A percentile compares a stretch with the other conserved stretches of the same genome.
Evolutionary conservation across 2,329 filamentous ascomycete genomes (phyloP).

Genomic region (Aureobasidium namibiae): DNA sequence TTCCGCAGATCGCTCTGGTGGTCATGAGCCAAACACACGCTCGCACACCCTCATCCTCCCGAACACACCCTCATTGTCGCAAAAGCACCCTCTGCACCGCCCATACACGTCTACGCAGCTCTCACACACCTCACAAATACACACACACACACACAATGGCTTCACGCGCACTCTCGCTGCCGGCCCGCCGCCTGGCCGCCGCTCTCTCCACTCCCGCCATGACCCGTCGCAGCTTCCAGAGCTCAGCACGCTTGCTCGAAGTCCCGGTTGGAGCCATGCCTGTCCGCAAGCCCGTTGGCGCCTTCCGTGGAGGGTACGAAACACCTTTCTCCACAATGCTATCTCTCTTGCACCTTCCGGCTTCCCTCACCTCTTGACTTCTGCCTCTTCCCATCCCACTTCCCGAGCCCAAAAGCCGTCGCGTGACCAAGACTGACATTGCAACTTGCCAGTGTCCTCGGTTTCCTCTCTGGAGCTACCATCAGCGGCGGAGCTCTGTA

Average conservation of each 20-base stretch:
- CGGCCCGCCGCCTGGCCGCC: constrained; percentile 1
- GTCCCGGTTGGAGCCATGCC: constrained; percentile 34
- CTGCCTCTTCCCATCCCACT: too few species aligned
- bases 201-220: neutral
- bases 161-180: constrained; percentile 1
- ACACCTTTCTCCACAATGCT: neutral
- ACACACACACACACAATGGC: constrained; percentile 2
- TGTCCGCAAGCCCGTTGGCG: constrained; percentile 58
- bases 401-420: neutral
- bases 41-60: neutral
- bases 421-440: constrained; percentile 5
- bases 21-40: neutral
- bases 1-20: neutral
- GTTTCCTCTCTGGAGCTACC: constrained; percentile 80
- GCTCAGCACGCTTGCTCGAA: constrained; percentile 21
- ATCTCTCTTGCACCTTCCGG: neutral
- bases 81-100: neutral
- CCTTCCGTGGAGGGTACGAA: constrained; percentile 63
- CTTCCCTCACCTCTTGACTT: too few species aligned
- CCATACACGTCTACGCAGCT: neutral
- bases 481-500: constrained; percentile 75
- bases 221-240: constrained; percentile 32
- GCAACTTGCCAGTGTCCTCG: constrained; percentile 59
- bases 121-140: neutral
- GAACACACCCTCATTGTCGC: neutral